These are phyloP conservation scores for Fragilariopsis cylindrus DNA, from an alignment of 108 stramenopile species.

Conservation along the genomic window DNA sequence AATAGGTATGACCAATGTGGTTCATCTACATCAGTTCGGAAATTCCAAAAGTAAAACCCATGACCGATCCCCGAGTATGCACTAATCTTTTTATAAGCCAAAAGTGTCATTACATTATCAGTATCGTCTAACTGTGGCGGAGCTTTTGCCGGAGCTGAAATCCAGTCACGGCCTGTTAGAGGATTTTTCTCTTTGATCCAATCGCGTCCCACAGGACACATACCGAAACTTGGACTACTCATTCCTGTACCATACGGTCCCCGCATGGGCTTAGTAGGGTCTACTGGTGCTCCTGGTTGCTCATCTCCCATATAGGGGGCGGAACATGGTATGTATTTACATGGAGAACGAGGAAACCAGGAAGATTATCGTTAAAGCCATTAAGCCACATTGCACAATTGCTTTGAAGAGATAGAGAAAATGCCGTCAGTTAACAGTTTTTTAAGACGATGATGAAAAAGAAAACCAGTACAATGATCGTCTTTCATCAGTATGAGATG, in stretches of 20 bases:
- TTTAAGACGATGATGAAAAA: not conserved
- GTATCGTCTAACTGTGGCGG: constrained; percentile 70
- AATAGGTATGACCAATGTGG: constrained; percentile 83
- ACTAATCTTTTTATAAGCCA: constrained; percentile 81
- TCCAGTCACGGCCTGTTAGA: constrained; percentile 62
- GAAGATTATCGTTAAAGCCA: constrained; percentile 91
- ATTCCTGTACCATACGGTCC: constrained; percentile 91
- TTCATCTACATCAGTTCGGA: constrained; percentile 87
- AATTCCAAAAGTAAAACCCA: constrained; percentile 94
- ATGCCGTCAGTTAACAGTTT: not conserved
- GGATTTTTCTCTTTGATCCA: constrained; percentile 75
- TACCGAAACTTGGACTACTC: constrained; percentile 67
- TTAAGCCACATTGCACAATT: constrained; percentile 91
- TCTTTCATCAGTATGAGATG: not conserved
- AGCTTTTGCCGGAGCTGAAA: constrained; percentile 69
- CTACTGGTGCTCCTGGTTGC: constrained; percentile 89
- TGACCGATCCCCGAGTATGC: constrained; percentile 84
- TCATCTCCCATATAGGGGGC: constrained; percentile 82
- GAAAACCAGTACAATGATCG: not conserved
- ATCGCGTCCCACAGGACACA: constrained; percentile 81
- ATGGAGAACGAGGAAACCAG: constrained; percentile 78
- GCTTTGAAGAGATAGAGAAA: not conserved
- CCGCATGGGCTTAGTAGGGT: constrained; percentile 65
- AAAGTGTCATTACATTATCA: constrained; percentile 71
- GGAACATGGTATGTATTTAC: constrained; percentile 81